These are phyloP conservation scores for Alternaria novae-zelandiae DNA, from an alignment of 2,329 filamentous ascomycete species.

Conservation along the genomic window DNA sequence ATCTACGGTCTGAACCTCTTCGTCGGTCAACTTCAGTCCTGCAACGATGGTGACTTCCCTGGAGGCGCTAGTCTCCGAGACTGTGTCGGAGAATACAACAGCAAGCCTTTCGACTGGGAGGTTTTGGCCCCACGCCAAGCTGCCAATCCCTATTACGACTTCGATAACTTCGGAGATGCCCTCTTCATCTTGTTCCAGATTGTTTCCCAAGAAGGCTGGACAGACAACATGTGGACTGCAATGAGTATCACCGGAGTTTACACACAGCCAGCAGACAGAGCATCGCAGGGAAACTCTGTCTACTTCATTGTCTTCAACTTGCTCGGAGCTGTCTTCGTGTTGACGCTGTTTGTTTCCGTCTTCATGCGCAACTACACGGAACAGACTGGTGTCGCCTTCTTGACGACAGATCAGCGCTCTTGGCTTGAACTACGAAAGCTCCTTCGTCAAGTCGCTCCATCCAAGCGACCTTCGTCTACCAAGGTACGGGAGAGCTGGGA, in stretches of 20 bases:
- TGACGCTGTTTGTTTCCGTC: conserved; percentile 97
- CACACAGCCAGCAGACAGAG: conserved; percentile 72
- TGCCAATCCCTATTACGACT: conserved; percentile 83
- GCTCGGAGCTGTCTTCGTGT: conserved; percentile 91
- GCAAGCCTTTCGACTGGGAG: conserved; percentile 80
- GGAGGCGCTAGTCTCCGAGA: conserved; percentile 67
- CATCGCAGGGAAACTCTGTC: conserved; percentile 81
- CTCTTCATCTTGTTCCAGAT: conserved; percentile 98
- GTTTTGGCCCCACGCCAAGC: conserved; percentile 83
- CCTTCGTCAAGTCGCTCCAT: conserved; percentile 89
- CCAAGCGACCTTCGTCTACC: conserved; percentile 85
- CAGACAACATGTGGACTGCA: conserved; percentile 84
- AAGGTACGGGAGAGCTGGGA: conserved; percentile 76
- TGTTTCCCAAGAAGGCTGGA: conserved; percentile 98
- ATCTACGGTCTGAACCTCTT: conserved; percentile 96
- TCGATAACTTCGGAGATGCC: conserved; percentile 92
- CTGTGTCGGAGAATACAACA: conserved; percentile 85
- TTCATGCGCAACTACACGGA: conserved; percentile 99
- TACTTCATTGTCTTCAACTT: conserved; percentile 98
- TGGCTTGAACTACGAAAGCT: conserved; percentile 96
- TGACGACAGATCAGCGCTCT: conserved; percentile 93
- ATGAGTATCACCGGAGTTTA: conserved; percentile 81
- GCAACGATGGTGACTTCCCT: conserved; percentile 71
- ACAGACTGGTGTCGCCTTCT: conserved; percentile 93
- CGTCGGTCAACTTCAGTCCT: conserved; percentile 77